phyloP scores from a whole-genome alignment of 805 yeast species.

The Scheffersomyces amazonensis region DNA sequence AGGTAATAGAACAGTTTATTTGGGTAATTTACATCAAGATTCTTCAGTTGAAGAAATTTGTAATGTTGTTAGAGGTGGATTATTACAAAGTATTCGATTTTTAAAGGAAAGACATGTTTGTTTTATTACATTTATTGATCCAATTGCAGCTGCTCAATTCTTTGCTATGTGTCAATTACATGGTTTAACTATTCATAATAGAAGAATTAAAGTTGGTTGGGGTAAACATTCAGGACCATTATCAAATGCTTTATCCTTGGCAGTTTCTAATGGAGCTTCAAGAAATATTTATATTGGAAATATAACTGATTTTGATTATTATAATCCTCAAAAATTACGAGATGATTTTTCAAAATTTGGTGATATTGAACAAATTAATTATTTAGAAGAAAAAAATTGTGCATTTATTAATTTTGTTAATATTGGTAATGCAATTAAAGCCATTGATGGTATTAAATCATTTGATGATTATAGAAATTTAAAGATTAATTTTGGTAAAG shows the following conservation, averaged over 20 bases:
- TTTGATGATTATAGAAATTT: conserved; percentile 60
- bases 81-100: conserved; percentile 78
- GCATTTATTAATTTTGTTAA: conserved; percentile 91
- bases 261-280: conserved; percentile 91
- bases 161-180: conserved; percentile 91
- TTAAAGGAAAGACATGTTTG: conserved; percentile 86
- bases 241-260: conserved; percentile 80
- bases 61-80: conserved; percentile 94
- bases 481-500: conserved; percentile 90
- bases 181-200: conserved; percentile 80
- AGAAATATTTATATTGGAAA: conserved; percentile 87
- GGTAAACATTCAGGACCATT: conserved; percentile 95
- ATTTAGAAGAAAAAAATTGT: conserved; percentile 77
- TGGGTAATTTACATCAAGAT: conserved; percentile 87
- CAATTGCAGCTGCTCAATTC: conserved; percentile 96
- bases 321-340: conserved; percentile 60
- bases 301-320: conserved; percentile 50
- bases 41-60: conserved; percentile 90
- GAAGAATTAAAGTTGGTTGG: conserved; percentile 94
- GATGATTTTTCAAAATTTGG: conserved; percentile 80
- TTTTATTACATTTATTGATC: conserved; percentile 92
- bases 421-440: conserved; percentile 86
- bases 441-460: conserved; percentile 86
- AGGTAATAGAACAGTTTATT: conserved; percentile 90
- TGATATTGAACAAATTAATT: conserved; percentile 92